Conservation (phyloP, 2,329 filamentous ascomycete species). For the Drechslera avenae region DNA sequence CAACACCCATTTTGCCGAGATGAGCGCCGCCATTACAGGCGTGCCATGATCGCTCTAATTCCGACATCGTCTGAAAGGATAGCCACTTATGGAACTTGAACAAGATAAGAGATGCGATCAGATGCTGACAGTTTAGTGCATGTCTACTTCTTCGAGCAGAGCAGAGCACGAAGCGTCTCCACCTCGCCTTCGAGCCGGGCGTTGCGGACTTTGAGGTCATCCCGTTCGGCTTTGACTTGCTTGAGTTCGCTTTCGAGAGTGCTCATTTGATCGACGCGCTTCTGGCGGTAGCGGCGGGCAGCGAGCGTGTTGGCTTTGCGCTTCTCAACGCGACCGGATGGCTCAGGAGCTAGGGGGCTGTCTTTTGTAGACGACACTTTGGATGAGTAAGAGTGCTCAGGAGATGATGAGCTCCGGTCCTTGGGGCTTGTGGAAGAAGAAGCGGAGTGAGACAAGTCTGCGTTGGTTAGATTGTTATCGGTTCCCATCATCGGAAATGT, state of each 20-base stretch:
- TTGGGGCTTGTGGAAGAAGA: constrained; percentile 35
- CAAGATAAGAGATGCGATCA: constrained; percentile 3
- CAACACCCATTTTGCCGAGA: constrained; percentile 38
- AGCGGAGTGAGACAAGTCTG: constrained; percentile 34
- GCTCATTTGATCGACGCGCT: constrained; percentile 68
- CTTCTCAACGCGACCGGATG: constrained; percentile 53
- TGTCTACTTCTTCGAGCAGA: constrained; percentile 50
- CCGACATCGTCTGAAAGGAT: constrained; percentile 42
- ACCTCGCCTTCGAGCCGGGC: constrained; percentile 70
- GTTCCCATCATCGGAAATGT: neutral
- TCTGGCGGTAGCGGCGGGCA: constrained; percentile 73
- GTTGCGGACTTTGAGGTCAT: constrained; percentile 66
- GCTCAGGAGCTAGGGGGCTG: constrained; percentile 27
- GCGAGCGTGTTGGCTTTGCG: constrained; percentile 72
- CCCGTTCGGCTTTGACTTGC: constrained; percentile 64
- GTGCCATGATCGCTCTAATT: constrained; percentile 31
- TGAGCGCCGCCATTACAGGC: constrained; percentile 27
- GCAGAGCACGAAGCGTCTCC: constrained; percentile 60
- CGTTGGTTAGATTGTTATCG: constrained; percentile 15
- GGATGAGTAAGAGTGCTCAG: constrained; percentile 30
- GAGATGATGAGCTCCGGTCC: constrained; percentile 31
- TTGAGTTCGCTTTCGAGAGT: constrained; percentile 66
- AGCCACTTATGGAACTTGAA: constrained; percentile 1
- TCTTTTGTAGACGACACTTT: constrained; percentile 33
- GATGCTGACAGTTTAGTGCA: constrained; percentile 21